These are phyloP conservation scores for Nakazawaea molendinolei DNA, from an alignment of 805 yeast species.

Conservation along the genomic window DNA sequence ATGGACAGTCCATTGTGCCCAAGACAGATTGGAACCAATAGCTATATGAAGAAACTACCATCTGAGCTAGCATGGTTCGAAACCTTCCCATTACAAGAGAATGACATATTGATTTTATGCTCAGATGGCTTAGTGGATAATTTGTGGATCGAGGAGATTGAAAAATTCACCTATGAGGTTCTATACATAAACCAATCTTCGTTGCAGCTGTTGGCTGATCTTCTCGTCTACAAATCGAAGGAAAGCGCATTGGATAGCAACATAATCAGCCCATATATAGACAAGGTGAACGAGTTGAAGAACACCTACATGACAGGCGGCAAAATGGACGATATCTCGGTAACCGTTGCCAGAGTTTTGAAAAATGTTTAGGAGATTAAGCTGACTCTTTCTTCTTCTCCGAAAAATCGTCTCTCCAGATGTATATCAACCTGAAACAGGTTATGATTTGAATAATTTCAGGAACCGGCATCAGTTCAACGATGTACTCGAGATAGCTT, in stretches of 20 bases:
- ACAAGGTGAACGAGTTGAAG: constrained; percentile 38
- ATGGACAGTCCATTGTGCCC: constrained; percentile 42
- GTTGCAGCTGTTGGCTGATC: constrained; percentile 33
- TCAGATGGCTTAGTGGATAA: constrained; percentile 52
- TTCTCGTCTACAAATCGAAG: constrained; percentile 36
- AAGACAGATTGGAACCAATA: constrained; percentile 47
- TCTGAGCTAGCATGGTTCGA: constrained; percentile 41
- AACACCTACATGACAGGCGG: constrained; percentile 38
- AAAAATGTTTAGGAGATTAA: constrained; percentile 1
- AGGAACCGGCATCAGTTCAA: constrained; percentile 2
- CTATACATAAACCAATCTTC: constrained; percentile 14
- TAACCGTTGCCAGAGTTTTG: constrained; percentile 40
- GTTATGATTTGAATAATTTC: constrained; percentile 5
- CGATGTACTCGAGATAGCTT: not conserved
- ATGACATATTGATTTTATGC: constrained; percentile 39
- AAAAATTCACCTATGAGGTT: constrained; percentile 10
- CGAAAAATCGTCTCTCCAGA: constrained; percentile 5
- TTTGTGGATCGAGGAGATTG: constrained; percentile 41
- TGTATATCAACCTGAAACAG: constrained; percentile 7
- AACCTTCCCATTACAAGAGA: constrained; percentile 30
- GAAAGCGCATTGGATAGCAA: constrained; percentile 46
- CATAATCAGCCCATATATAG: constrained; percentile 48
- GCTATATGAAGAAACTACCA: constrained; percentile 31
- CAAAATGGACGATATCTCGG: constrained; percentile 47
- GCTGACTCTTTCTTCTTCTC: not conserved